Conservation (phyloP, 2,329 filamentous ascomycete species). For the Escovopsis sp. region DNA sequence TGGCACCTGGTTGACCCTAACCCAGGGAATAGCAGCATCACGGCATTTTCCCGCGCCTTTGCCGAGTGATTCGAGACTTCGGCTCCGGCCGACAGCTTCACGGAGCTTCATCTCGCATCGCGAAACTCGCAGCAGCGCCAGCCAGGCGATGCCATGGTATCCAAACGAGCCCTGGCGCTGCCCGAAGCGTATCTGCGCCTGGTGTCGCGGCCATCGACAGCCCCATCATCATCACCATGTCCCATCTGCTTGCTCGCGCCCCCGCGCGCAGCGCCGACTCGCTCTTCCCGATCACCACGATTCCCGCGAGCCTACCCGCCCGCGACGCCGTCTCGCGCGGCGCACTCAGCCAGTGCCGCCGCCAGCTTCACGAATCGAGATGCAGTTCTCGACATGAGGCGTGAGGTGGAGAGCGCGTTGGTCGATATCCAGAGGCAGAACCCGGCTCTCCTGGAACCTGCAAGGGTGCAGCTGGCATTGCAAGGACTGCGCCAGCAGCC, state of each 20-base stretch:
- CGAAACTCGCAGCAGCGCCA: constrained; percentile 1
- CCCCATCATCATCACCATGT: constrained; percentile 11
- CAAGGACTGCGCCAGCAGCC: constrained; percentile 42
- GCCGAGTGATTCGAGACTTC: constrained; percentile 3
- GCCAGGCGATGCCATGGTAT: constrained; percentile 18
- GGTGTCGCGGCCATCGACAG: constrained; percentile 8
- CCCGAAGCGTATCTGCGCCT: constrained; percentile 14
- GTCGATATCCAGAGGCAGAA: constrained; percentile 44
- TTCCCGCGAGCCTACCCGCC: constrained; percentile 14
- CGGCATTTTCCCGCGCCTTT: constrained; percentile 7
- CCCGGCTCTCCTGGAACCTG: constrained; percentile 48
- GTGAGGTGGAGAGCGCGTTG: constrained; percentile 44
- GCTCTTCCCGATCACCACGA: constrained; percentile 10
- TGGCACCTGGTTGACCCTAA: background rate
- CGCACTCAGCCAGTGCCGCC: constrained; percentile 8
- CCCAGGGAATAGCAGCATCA: too few species aligned
- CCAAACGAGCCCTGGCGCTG: constrained; percentile 15
- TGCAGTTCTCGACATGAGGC: constrained; percentile 15
- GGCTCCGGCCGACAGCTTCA: constrained; percentile 1
- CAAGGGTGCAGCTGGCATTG: constrained; percentile 55
- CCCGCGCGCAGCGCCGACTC: constrained; percentile 8
- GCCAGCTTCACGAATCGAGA: too few species aligned
- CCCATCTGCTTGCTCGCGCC: constrained; percentile 17
- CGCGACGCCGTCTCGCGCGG: constrained; percentile 10
- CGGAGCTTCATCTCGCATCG: background rate